Evolutionary conservation across 2,329 filamentous ascomycete species (phyloP), one percentile per base, ranked within the genome.

Genomic region (Pseudocercospora cruenta): DNA sequence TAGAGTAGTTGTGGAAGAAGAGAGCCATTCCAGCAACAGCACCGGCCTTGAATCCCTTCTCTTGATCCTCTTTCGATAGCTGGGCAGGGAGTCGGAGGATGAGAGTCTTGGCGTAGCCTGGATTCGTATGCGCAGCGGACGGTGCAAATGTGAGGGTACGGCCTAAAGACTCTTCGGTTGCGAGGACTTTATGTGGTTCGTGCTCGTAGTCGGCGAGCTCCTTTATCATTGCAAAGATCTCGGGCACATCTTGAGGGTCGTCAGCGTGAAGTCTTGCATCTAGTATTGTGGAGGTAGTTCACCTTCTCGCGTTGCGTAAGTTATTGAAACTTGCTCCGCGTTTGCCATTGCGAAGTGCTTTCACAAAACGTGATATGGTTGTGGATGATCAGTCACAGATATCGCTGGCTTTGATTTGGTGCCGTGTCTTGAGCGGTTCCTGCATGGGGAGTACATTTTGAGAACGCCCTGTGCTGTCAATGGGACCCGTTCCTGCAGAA

Each of bases 1-100:
- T 97, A 75, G 90, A 93, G 81, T 97, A 98, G 81, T 94, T 98
- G 84, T 94, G 93, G 79, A 96, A 98, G 82, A 93, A 97, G 47
- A 97, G 81, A 1, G 93, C 93, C 86, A 97, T 92, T 57, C 91
- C 93, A 0, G 88, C 91, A 78, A 87, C 76, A 55, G 33, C 78
- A 71, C 59, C 70, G 43, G 64, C 74, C 68, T 66, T 70, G 78
- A 45, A 80, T 76, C 36, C 62, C 3, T 53, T 47, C 9, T 33
- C 12, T 22, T 51, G 22, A 31, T 63, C 60, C 24, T 60, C 22
- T 22, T 33, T 43, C 8, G 22, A 84, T 80, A 28, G 73, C 5
- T 63, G 60, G 53, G 55, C 5, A 26, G 76, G 75, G 3, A 74
- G 69, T 60, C 75, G 75, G 62, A 94, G 80, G 9, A 96, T 80